Conservation (phyloP, 2,329 filamentous ascomycete species). For the Monilinia aucupariae region DNA sequence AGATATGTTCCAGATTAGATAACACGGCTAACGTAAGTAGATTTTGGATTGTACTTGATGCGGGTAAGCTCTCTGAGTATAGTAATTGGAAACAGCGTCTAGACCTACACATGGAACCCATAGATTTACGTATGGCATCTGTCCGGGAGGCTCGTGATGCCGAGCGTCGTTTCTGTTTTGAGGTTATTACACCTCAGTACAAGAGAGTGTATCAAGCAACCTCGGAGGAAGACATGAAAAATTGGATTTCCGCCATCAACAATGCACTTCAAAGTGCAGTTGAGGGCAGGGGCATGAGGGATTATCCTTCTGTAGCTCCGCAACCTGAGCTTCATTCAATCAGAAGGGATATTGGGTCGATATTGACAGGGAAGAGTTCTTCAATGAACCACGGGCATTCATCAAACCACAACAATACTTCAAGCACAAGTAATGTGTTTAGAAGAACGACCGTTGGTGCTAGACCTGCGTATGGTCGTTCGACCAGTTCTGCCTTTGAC, state of each 20-base stretch:
- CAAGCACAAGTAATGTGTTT: constrained; percentile 54
- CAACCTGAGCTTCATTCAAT: constrained; percentile 46
- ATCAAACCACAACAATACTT: constrained; percentile 39
- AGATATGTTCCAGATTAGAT: not conserved
- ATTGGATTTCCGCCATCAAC: constrained; percentile 94
- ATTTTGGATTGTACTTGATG: constrained; percentile 98
- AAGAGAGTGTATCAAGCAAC: constrained; percentile 97
- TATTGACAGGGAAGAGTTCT: constrained; percentile 85
- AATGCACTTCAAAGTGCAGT: constrained; percentile 95
- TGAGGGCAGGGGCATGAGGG: constrained; percentile 65
- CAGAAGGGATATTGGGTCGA: constrained; percentile 83
- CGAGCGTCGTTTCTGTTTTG: constrained; percentile 93
- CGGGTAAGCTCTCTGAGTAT: constrained; percentile 94
- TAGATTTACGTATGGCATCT: constrained; percentile 93
- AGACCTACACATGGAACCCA: constrained; percentile 95
- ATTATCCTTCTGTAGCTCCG: constrained; percentile 42
- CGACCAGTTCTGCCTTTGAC: constrained; percentile 66
- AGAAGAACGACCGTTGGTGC: constrained; percentile 89
- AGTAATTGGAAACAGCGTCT: constrained; percentile 99
- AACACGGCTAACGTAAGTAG: constrained; percentile 44
- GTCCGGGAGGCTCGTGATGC: constrained; percentile 93
- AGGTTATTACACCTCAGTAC: constrained; percentile 94
- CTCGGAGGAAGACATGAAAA: constrained; percentile 96
- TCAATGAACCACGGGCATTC: constrained; percentile 49
- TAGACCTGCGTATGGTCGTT: constrained; percentile 65